phyloP scores from a whole-genome alignment of 2,329 filamentous ascomycete genomes.

The Apiospora rasikravindrae region DNA sequence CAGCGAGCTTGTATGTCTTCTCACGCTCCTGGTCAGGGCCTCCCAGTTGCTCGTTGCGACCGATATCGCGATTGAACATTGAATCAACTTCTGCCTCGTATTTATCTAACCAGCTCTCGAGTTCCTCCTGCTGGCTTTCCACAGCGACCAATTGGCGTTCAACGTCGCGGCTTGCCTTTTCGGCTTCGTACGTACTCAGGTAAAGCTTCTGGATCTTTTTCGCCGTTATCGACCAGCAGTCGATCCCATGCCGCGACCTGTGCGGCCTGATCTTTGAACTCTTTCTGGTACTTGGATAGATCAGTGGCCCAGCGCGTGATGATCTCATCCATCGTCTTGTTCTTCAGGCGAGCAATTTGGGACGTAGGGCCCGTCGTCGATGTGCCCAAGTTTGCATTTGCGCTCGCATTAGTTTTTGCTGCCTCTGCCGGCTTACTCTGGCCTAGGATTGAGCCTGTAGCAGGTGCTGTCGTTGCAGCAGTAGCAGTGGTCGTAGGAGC shows the following conservation, averaged over 20 bases:
- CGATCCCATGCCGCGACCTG: conserved; percentile 92
- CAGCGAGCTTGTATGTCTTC: conserved; percentile 92
- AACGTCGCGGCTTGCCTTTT: conserved; percentile 90
- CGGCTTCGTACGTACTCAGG: conserved; percentile 88
- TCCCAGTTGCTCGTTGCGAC: conserved; percentile 75
- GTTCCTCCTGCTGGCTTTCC: conserved; percentile 90
- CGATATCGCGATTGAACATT: conserved; percentile 80
- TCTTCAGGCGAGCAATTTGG: conserved; percentile 88
- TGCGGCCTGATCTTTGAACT: conserved; percentile 88
- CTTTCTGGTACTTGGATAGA: conserved; percentile 93
- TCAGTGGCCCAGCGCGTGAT: conserved; percentile 97
- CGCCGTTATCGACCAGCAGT: conserved; percentile 88
- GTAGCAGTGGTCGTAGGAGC: conserved; percentile 32
- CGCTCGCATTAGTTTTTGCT: conserved; percentile 30
- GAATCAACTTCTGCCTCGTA: conserved; percentile 93
- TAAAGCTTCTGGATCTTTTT: conserved; percentile 96
- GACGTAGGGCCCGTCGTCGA: conserved; percentile 84
- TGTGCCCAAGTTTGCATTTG: conserved; percentile 58
- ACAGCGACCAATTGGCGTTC: conserved; percentile 89
- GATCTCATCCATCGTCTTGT: conserved; percentile 99
- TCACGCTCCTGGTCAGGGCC: conserved; percentile 96
- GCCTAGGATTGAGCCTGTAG: conserved; percentile 38
- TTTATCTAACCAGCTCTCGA: conserved; percentile 84
- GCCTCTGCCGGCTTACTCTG: conserved; percentile 40
- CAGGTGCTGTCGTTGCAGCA: conserved; percentile 38